phyloP scores from a whole-genome alignment of 345 rosid species.

The Crucihimalaya himalaica region DNA sequence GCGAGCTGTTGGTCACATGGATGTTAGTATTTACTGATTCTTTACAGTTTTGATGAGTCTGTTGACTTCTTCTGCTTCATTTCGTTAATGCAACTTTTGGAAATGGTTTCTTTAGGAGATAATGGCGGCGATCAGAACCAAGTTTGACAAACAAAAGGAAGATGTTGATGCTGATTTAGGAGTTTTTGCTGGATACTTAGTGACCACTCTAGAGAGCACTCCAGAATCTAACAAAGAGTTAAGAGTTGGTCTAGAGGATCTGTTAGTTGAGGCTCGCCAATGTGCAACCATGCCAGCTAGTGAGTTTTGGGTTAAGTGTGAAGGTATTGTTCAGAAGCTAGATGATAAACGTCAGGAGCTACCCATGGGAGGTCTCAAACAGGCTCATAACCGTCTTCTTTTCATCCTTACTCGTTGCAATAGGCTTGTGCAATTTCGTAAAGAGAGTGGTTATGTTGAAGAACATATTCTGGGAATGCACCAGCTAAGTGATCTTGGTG shows the following conservation, averaged over 20 bases:
- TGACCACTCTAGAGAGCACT: slow-evolving; percentile 73
- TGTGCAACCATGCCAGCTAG: slow-evolving; percentile 83
- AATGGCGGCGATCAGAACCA: slow-evolving; percentile 75
- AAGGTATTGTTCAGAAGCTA: slow-evolving; percentile 79
- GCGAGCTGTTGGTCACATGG: slow-evolving; percentile 87
- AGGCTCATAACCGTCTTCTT: slow-evolving; percentile 87
- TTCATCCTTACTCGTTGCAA: slow-evolving; percentile 94
- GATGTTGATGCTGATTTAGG: slow-evolving; percentile 92
- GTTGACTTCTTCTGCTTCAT: background rate
- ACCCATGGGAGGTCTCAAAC: slow-evolving; percentile 86
- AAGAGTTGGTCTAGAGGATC: slow-evolving; percentile 77
- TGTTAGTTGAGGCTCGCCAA: slow-evolving; percentile 69
- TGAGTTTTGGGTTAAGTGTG: slow-evolving; percentile 90
- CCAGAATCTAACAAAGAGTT: slow-evolving; percentile 66
- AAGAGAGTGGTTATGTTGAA: slow-evolving; percentile 84
- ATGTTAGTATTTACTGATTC: slow-evolving; percentile 47
- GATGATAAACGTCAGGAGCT: slow-evolving; percentile 94
- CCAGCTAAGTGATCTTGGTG: slow-evolving; percentile 90
- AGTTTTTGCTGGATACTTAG: slow-evolving; percentile 85
- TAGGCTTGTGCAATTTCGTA: slow-evolving; percentile 94
- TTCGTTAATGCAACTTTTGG: background rate
- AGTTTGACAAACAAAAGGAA: slow-evolving; percentile 85
- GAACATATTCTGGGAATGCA: slow-evolving; percentile 79
- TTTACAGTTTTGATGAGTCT: background rate
- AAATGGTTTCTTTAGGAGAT: slow-evolving; percentile 57